Base-by-base conservation (phyloP, 345 rosid genomes). In the Toxicodendron radicans region DNA sequence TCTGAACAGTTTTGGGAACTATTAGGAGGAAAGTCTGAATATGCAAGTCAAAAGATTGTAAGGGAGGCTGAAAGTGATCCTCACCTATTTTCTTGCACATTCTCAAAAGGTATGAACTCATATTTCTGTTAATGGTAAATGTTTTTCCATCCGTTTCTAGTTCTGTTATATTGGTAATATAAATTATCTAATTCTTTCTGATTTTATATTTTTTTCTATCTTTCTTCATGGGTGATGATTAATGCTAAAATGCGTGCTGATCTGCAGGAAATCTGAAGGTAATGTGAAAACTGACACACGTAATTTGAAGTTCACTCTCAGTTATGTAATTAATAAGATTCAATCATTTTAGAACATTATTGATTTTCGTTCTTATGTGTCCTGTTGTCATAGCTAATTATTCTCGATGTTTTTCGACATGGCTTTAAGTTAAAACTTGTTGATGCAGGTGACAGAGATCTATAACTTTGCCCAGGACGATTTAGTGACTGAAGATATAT, bases 401-500 rank as follows among this genome's bases (percentile, higher is more conserved):
- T 30, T 68, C 3, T 2, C 8, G 21, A 43, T 6, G 1, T 3
- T n/a, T 43, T 58, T 23, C 58, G 23, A 41, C 52, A 38, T 58
- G 23, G 46, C 41, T 64, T 64, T 73, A 68, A 66, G 48, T 53
- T 68, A 57, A 49, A 64, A 64, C 20, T 70, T 75, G 46, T 80
- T 67, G 21, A 78, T 79, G 71, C 88, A 96, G 99, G 99, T 84
- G 74, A 85, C 83, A 38, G 99, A 96, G 87, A 91, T 93, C 71
- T 86, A 92, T 74, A 96, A 83, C 85, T 96, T 92, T 74, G 77
- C 90, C 52, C 98, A 93, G 83, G 99, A 96, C 79, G 98, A 96
- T 87, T 79, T 96, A 85, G 92, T 96, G 99, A 93, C 99, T 5
- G 99, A 96, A 85, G 99, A 96, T 80, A 89, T 92, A 76, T 92